Base-by-base conservation (phyloP, 768 basidiomycete genomes). In the Auriscalpium vulgare region DNA sequence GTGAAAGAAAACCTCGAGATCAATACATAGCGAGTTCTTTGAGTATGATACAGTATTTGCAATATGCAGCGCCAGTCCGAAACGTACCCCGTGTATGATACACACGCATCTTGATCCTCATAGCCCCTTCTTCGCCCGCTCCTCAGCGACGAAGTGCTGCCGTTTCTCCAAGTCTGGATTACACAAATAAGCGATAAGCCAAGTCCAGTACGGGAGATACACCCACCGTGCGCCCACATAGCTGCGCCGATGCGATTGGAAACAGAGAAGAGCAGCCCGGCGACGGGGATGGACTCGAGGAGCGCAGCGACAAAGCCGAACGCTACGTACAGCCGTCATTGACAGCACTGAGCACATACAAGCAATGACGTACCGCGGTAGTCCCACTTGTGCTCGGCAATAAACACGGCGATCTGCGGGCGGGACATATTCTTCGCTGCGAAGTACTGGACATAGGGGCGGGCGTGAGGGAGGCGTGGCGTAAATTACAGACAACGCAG, bases 231-330 rank as follows among this genome's bases (percentile, higher is more conserved):
- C 5, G 89, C 88, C 87, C 92, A 97, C 94, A 97, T 95, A 1
- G 92, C 92, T 2, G 91, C 94, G 7, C 93, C 93, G 23, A 95
- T 80, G 7, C 91, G 78, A 66, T 95, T 95, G 0, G 91, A 93
- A 16, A 95, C 75, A 2, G 85, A 85, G 66, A 95, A 91, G 10
- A 87, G 69, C 5, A 95, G 71, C 0, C 94, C 94, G 3, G 92
- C 64, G 56, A 97, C 78, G 0, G 94, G 94, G 0, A 95, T 71
- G 2, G 79, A 78, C 69, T 97, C 94, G 2, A 94, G 73, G 6
- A 95, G 71, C 0, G 91, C 84, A 0, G 94, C 89, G 0, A 81
- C 68, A 66, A 95, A 94, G 5, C 94, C 94, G 64, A 97, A 97
- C 0, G 78, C 91, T 92, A 52, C 14, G 14, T 37, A 46, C n/a